These are phyloP conservation scores for Pseudozyma thailandica DNA, from an alignment of 1,284 basidiomycete genomes.

Conservation along the genomic window DNA sequence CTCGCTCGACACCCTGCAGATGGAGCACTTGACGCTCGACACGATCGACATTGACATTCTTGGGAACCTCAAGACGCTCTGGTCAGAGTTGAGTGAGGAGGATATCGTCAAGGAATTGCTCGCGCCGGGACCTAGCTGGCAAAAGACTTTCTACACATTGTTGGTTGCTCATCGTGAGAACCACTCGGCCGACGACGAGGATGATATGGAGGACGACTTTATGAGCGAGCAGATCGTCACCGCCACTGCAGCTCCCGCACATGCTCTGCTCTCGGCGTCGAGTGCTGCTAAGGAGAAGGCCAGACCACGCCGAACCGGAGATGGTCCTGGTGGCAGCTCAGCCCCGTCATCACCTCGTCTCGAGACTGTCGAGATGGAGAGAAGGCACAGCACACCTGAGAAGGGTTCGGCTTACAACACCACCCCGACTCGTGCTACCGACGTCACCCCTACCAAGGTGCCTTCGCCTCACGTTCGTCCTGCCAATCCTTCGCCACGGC, in stretches of 20 bases:
- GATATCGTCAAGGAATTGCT: conserved; percentile 56
- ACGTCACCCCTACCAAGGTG: conserved; percentile 25
- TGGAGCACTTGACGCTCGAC: conserved; percentile 63
- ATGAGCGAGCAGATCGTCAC: conserved; percentile 41
- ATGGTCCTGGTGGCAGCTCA: conserved; percentile 23
- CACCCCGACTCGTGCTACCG: conserved; percentile 13
- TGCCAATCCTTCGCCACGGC: conserved; percentile 32
- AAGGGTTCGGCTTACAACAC: conserved; percentile 39
- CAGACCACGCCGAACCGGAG: conserved; percentile 35
- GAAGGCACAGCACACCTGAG: conserved; percentile 45
- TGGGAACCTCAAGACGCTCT: conserved; percentile 87
- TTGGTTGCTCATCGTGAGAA: conserved; percentile 65
- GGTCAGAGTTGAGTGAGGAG: conserved; percentile 71
- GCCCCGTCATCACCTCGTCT: conserved; percentile 36
- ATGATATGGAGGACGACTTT: conserved; percentile 54
- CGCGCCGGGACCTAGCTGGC: conserved; percentile 60
- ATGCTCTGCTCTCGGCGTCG: conserved; percentile 26
- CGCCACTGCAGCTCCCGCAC: conserved; percentile 28
- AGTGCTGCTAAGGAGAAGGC: conserved; percentile 40
- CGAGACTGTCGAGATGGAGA: conserved; percentile 42
- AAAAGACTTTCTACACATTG: conserved; percentile 67
- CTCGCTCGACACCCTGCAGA: conserved; percentile 65
- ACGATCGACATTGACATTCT: conserved; percentile 88
- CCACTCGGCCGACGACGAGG: conserved; percentile 64
- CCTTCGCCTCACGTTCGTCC: conserved; percentile 35